Base-by-base conservation (phyloP, 805 yeast genomes). In the Dipodascopsis uninucleata region DNA sequence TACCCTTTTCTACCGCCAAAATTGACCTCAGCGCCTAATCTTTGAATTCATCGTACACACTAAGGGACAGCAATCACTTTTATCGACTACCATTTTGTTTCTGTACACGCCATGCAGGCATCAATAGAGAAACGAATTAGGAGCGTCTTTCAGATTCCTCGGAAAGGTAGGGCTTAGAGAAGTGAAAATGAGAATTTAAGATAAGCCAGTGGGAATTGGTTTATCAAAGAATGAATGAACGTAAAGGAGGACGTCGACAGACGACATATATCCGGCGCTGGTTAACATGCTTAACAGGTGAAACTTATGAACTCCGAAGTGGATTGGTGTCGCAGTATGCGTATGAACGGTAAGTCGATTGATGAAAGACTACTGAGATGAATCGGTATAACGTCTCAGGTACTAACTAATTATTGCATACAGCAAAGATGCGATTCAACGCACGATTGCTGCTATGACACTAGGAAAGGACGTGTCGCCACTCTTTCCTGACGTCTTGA, bases 371-470 rank as follows among this genome's bases (percentile, higher is more conserved):
- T 12, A 12, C 31, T 31, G n/a, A n/a, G n/a, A n/a, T n/a, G n/a
- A n/a, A n/a, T n/a, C n/a, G n/a, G n/a, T n/a, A n/a, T n/a, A n/a
- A n/a, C 24, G 10, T 38, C 10, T 28, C 44, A 17, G 20, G 12
- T 21, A 26, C n/a, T 36, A 10, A 10, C 12, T 31, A 10, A 12
- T 18, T 24, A 14, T 34, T 22, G 10, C 20, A 14, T n/a, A 4
- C 29, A 76, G 96, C 48, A 93, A 93, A 63, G 98, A 93, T 64
- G 95, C 98, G 14, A 93, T 93, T 56, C 95, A 90, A 67, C 77
- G 96, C 48, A 96, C 94, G 17, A 93, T 93, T 61, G 94, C 93
- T 46, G 97, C 96, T 48, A 93, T 93, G 99, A 93, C 98, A 0
- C 78, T 88, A 24, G 97, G 97, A 8, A 93, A 93, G 62, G 98